These are phyloP conservation scores for Penicillium longicatenatum DNA, from an alignment of 495 filamentous ascomycete genomes.

Conservation along the genomic window DNA sequence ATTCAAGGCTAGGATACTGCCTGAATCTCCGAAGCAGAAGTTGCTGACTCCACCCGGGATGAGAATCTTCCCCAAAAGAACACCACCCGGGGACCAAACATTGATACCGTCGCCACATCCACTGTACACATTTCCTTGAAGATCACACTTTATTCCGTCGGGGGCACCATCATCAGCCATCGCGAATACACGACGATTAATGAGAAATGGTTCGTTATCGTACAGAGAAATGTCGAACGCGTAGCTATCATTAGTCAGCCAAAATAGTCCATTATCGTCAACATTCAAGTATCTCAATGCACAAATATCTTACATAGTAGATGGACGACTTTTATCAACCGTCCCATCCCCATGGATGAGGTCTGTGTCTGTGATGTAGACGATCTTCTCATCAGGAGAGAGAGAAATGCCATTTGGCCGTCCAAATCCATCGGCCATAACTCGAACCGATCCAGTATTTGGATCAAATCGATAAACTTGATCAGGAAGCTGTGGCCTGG, in stretches of 20 bases:
- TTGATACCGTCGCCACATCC: slow-evolving; percentile 64
- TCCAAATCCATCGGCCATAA: slow-evolving; percentile 52
- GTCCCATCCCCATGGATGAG: slow-evolving; percentile 39
- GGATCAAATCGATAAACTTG: slow-evolving; percentile 63
- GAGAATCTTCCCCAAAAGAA: slow-evolving; percentile 57
- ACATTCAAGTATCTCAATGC: too few relatives aligned
- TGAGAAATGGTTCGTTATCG: slow-evolving; percentile 39
- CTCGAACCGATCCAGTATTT: slow-evolving; percentile 41
- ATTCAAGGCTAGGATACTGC: slow-evolving; percentile 44
- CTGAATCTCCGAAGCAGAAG: slow-evolving; percentile 47
- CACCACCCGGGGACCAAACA: slow-evolving; percentile 59
- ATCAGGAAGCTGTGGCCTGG: slow-evolving; percentile 48
- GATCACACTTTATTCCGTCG: slow-evolving; percentile 63
- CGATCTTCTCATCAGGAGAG: slow-evolving; percentile 43
- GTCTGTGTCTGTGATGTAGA: slow-evolving; percentile 63
- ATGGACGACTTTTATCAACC: slow-evolving; percentile 15
- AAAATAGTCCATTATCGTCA: too few relatives aligned
- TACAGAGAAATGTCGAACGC: slow-evolving; percentile 28
- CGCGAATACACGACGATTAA: slow-evolving; percentile 58
- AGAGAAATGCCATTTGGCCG: slow-evolving; percentile 51
- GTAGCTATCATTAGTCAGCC: slow-evolving; percentile 21
- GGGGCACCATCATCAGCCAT: slow-evolving; percentile 56
- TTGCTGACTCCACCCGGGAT: slow-evolving; percentile 42
- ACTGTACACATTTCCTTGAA: slow-evolving; percentile 60
- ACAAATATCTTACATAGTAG: slow-evolving; percentile 26